These are phyloP conservation scores for Aspergillus olivimuriae DNA, from an alignment of 495 filamentous ascomycete species.

Conservation along the genomic window DNA sequence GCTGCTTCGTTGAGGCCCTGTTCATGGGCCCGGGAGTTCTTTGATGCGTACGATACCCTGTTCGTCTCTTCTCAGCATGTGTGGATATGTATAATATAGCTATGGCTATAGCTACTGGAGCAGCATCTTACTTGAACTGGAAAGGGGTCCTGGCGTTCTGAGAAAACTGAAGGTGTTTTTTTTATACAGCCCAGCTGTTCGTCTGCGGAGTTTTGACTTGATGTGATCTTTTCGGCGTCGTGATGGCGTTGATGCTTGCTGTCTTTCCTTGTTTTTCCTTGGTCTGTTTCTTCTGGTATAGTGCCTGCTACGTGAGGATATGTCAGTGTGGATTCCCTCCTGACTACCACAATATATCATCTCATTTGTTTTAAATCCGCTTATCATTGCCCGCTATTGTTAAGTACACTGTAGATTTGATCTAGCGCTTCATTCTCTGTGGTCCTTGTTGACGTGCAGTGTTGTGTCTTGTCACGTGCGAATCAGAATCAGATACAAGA, in stretches of 20 bases:
- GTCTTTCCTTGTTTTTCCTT: not conserved
- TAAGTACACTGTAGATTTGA: too few species aligned
- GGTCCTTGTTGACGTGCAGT: too few species aligned
- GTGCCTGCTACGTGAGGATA: too few species aligned
- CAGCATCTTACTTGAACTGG: slow-evolving; percentile 9
- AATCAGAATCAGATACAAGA: too few species aligned
- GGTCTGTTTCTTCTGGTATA: not conserved
- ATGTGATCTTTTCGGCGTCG: slow-evolving; percentile 2
- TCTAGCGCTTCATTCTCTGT: too few species aligned
- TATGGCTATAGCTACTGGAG: slow-evolving; percentile 17
- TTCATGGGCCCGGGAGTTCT: slow-evolving; percentile 1
- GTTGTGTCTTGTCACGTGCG: too few species aligned
- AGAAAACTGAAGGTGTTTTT: not conserved
- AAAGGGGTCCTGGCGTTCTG: slow-evolving; percentile 15
- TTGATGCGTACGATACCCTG: slow-evolving; percentile 17
- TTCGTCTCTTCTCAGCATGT: slow-evolving; percentile 11
- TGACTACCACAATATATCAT: too few species aligned
- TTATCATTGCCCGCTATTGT: too few species aligned
- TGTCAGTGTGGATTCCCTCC: too few species aligned
- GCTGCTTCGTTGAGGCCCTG: slow-evolving; percentile 3
- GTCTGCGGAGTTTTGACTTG: not conserved
- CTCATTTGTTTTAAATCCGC: too few species aligned
- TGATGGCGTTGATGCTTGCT: too few species aligned
- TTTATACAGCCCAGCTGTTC: not conserved
- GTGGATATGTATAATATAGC: slow-evolving; percentile 19